Evolutionary conservation across 768 basidiomycete species (phyloP), one percentile per base, ranked within the genome.

Genomic region (Neoboletus subvelutipes): DNA sequence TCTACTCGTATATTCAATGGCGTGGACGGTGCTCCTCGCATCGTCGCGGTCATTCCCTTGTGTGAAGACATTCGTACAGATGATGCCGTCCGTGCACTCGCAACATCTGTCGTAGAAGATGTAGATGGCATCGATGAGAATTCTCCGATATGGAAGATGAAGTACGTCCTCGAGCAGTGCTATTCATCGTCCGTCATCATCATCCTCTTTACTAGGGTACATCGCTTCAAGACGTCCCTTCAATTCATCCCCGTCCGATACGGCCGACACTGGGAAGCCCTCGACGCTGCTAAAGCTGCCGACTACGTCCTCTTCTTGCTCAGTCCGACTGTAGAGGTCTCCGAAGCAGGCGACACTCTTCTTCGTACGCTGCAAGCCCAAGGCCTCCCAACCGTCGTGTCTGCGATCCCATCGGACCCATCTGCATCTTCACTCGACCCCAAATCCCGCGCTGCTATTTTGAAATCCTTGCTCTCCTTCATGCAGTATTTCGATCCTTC

Each of bases 391-490:
- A 87, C 90, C 28, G 85, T 91, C 41, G 80, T 94, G 48, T 83
- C 92, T 26, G 85, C 89, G 24, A 80, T 93, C 43, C 78, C 86
- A 18, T 80, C 86, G 7, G 76, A 82, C 54, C 58, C 75, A 13
- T 64, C 76, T 4, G 71, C 80, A 45, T 61, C 75, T 7, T 61
- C 76, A 2, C 70, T 83, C 41, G 88, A 87, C 55, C 62, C 75
- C 6, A 93, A 93, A 73, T 75, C 83, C 33, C 84, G 83, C 31
- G 65, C 83, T 2, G 83, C 83, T 18, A 81, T 94, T 46, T 75
- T 92, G 54, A 94, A 92, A 75, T 97, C 94, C 1, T 79, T 98
- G 5, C 80, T 96, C 10, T 97, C 94, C 11, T 99, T 98, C 77
- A 86, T 95, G 55, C 87, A 88, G 61, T 98, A 98, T 74, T 99